These are phyloP conservation scores for Trichoderma asperellum DNA, from an alignment of 2,329 filamentous ascomycete species.

Conservation along the genomic window DNA sequence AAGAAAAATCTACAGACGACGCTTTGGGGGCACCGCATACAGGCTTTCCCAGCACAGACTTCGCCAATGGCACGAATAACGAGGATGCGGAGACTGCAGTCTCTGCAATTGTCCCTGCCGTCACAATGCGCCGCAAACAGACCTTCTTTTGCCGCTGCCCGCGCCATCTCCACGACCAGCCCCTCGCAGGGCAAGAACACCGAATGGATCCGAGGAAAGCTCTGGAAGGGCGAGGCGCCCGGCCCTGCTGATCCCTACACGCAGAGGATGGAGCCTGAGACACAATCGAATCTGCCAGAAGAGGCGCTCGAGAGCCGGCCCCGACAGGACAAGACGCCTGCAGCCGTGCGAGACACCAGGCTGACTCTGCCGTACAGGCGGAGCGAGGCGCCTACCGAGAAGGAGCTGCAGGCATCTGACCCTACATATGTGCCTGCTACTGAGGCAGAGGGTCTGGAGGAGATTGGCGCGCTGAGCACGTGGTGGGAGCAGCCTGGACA, in stretches of 20 bases:
- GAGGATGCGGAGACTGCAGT: slow-evolving; percentile 42
- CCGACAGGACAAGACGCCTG: slow-evolving; percentile 35
- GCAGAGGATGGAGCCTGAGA: slow-evolving; percentile 38
- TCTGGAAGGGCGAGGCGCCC: slow-evolving; percentile 48
- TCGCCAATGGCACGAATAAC: slow-evolving; percentile 50
- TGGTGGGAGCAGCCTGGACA: slow-evolving; percentile 62
- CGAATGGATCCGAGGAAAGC: slow-evolving; percentile 46
- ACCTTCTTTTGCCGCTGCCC: slow-evolving; percentile 36
- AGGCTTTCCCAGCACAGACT: neutral
- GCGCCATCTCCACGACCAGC: slow-evolving; percentile 43
- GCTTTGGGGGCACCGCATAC: neutral
- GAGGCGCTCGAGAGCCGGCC: slow-evolving; percentile 37
- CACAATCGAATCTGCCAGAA: slow-evolving; percentile 39
- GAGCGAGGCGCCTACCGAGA: slow-evolving; percentile 42
- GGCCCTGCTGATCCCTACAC: slow-evolving; percentile 47
- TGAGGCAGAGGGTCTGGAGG: slow-evolving; percentile 50
- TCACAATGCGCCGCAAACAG: slow-evolving; percentile 35
- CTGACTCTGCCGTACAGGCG: slow-evolving; percentile 42
- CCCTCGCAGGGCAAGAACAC: slow-evolving; percentile 41
- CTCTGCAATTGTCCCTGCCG: slow-evolving; percentile 37
- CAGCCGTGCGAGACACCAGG: slow-evolving; percentile 37
- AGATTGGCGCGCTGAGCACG: slow-evolving; percentile 50
- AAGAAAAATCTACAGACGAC: slow-evolving; percentile 5
- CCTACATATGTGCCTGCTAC: slow-evolving; percentile 54
- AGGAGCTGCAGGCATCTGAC: slow-evolving; percentile 39